Evolutionary conservation across 108 stramenopile genomes (phyloP).

Genomic region (Cyclotella atomus): DNA sequence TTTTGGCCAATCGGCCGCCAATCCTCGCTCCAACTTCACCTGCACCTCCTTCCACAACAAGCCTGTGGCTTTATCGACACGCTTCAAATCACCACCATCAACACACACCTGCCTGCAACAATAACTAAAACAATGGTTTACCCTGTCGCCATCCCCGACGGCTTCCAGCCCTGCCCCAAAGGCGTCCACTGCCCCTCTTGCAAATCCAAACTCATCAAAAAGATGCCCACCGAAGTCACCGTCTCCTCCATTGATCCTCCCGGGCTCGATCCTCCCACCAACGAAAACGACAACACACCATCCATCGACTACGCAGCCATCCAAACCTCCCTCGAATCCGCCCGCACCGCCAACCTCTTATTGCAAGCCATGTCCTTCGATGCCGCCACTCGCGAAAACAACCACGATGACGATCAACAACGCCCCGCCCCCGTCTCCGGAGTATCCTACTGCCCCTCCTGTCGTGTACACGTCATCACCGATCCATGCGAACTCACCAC

Average conservation of each 20-base stretch:
- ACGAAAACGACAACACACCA: neutral
- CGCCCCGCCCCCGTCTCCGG: conserved; percentile 7
- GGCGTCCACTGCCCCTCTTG: conserved; percentile 26
- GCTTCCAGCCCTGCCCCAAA: conserved; percentile 15
- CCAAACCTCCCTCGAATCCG: conserved; percentile 14
- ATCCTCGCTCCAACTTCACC: neutral
- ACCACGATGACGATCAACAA: neutral
- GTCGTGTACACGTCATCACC: conserved; percentile 31
- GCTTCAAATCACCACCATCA: neutral
- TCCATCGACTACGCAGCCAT: neutral
- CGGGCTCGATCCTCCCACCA: neutral
- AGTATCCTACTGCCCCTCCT: conserved; percentile 26
- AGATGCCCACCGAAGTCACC: conserved; percentile 5
- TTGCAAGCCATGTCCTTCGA: conserved; percentile 35
- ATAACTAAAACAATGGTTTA: neutral
- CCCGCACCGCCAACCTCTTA: conserved; percentile 23
- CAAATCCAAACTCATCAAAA: conserved; percentile 23
- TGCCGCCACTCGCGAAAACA: conserved; percentile 21
- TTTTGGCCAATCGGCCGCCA: neutral
- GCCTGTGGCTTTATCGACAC: neutral
- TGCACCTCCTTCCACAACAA: too few relatives aligned
- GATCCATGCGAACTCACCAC: conserved; percentile 11
- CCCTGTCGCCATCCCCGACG: conserved; percentile 18
- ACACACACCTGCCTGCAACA: neutral
- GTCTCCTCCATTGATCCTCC: neutral